Conservation (phyloP, 306 rosid species). For the Myrica gale region DNA sequence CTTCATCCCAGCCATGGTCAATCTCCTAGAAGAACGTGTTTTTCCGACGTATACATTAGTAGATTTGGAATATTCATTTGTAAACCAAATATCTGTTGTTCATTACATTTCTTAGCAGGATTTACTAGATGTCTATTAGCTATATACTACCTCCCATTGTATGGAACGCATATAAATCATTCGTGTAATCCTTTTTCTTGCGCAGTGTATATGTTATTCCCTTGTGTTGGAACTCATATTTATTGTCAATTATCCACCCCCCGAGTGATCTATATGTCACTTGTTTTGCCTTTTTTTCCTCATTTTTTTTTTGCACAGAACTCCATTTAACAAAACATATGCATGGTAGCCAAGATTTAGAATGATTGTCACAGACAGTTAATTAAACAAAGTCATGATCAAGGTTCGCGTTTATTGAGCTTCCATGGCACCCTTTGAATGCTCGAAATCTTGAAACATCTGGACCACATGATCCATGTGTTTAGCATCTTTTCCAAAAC, state of each 20-base stretch:
- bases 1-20: constrained; percentile 31
- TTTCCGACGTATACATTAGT: background rate
- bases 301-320: too few relatives aligned
- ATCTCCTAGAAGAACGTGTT: constrained; percentile 8
- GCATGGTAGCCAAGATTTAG: background rate
- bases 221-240: background rate
- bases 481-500: background rate
- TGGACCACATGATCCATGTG: background rate
- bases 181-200: background rate
- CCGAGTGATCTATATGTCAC: background rate
- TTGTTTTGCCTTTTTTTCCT: background rate
- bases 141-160: background rate
- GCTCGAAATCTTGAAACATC: background rate
- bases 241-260: background rate
- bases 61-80: background rate
- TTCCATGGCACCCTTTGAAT: background rate
- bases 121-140: background rate
- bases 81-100: constrained; percentile 4
- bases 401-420: background rate
- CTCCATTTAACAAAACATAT: too few relatives aligned
- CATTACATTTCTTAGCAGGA: background rate
- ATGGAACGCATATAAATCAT: background rate
- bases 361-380: background rate
- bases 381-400: background rate
- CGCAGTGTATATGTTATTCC: background rate